A percentile compares a stretch with the other conserved stretches of the same genome.
Conservation (phyloP, 108 stramenopile genomes). For the Nitzschia sp. region DNA sequence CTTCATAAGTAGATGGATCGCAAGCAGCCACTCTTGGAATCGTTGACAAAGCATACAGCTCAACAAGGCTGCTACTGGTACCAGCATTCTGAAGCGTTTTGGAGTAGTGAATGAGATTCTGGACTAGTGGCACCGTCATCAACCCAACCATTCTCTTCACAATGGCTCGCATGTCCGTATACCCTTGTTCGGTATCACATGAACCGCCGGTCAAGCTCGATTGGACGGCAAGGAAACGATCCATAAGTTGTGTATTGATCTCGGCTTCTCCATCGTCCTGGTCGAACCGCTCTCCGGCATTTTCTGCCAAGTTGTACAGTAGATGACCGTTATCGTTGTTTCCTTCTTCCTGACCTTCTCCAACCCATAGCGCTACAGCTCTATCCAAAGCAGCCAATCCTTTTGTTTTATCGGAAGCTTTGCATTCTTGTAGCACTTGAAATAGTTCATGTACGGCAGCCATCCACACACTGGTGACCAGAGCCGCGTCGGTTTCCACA, state of each 20-base stretch:
- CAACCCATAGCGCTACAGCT: constrained; percentile 78
- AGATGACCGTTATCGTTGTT: constrained; percentile 48
- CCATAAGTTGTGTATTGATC: constrained; percentile 58
- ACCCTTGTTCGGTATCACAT: constrained; percentile 31
- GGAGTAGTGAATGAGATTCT: constrained; percentile 71
- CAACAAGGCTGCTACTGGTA: constrained; percentile 35
- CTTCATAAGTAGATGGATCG: constrained; percentile 33
- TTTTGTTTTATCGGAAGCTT: constrained; percentile 11
- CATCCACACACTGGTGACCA: constrained; percentile 77
- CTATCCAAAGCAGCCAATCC: constrained; percentile 50
- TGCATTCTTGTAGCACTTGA: constrained; percentile 49
- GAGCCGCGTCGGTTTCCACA: constrained; percentile 50
- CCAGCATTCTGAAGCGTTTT: constrained; percentile 28
- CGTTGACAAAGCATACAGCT: constrained; percentile 56
- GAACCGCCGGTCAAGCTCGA: constrained; percentile 9
- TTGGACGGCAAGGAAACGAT: constrained; percentile 43
- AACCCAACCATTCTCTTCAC: constrained; percentile 34
- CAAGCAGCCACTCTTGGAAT: constrained; percentile 52
- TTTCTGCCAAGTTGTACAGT: constrained; percentile 66
- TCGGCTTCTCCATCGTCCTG: constrained; percentile 43
- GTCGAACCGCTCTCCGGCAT: constrained; percentile 46
- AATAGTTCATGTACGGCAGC: constrained; percentile 57
- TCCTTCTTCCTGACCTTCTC: constrained; percentile 54
- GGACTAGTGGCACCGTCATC: constrained; percentile 76
- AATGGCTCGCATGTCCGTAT: constrained; percentile 32